Conservation (phyloP, 306 rosid species). For the Acacia acuminata region DNA sequence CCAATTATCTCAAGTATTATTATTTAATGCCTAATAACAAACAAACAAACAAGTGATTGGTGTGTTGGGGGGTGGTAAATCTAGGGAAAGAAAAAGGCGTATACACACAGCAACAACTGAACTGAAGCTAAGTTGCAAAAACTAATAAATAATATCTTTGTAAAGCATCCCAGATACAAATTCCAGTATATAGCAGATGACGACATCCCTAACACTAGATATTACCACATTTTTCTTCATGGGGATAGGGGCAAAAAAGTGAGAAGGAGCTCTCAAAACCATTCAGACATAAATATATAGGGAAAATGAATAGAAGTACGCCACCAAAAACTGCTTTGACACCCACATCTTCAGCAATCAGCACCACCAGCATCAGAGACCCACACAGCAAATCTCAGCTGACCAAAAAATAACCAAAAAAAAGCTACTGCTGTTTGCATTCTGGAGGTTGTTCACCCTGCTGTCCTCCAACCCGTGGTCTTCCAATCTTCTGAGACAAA, state of each 20-base stretch:
- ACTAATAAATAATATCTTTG: background rate
- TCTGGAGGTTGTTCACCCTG: constrained; percentile 87
- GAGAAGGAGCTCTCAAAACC: constrained; percentile 34
- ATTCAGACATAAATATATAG: constrained; percentile 24
- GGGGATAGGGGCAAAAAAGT: constrained; percentile 13
- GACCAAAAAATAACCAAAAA: background rate
- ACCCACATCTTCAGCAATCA: constrained; percentile 27
- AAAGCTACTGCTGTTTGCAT: constrained; percentile 86
- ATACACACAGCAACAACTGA: background rate
- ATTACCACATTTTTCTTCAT: constrained; percentile 24
- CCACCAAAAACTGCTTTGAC: constrained; percentile 51
- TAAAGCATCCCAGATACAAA: constrained; percentile 27
- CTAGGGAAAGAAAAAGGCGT: background rate
- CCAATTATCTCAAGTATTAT: too few relatives aligned
- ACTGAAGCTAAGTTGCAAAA: background rate
- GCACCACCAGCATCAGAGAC: constrained; percentile 25
- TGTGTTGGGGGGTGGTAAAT: background rate
- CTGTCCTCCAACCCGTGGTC: constrained; percentile 47
- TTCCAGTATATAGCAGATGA: constrained; percentile 40
- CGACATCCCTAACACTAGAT: constrained; percentile 42
- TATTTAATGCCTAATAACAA: too few relatives aligned
- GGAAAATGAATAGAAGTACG: constrained; percentile 41
- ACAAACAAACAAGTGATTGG: too few relatives aligned
- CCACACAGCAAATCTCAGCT: constrained; percentile 31
- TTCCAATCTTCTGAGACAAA: constrained; percentile 62